Conservation (phyloP, 2,329 filamentous ascomycete genomes). For the Alternaria brassicicola region DNA sequence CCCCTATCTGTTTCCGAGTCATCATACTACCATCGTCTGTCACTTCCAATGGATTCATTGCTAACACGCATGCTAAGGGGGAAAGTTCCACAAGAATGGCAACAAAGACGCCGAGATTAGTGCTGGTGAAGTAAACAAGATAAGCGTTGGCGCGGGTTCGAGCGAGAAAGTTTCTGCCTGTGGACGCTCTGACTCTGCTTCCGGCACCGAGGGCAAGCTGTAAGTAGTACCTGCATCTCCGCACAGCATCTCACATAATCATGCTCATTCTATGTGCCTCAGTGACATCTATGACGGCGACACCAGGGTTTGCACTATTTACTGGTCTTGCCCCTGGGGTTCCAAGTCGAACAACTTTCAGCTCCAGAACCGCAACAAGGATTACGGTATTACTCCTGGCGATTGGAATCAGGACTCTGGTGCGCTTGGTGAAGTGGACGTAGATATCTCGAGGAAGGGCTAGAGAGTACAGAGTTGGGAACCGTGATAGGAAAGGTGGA, state of each 20-base stretch:
- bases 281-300: background rate
- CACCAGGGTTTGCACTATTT: background rate
- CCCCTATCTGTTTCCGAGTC: background rate
- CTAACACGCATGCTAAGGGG: background rate
- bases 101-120: background rate
- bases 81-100: background rate
- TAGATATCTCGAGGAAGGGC: background rate
- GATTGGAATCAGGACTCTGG: background rate
- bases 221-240: background rate
- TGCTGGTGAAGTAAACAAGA: background rate
- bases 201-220: background rate
- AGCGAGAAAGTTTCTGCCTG: background rate
- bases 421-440: background rate
- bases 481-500: background rate
- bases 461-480: background rate
- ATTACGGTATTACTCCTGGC: background rate
- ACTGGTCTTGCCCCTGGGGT: background rate
- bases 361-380: background rate
- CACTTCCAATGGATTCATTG: background rate
- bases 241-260: background rate
- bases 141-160: background rate
- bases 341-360: background rate
- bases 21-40: rapidly evolving
- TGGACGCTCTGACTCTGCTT: background rate
- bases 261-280: background rate